phyloP scores from a whole-genome alignment of 73 alveolate species.

The Paramecium sonneborni region DNA sequence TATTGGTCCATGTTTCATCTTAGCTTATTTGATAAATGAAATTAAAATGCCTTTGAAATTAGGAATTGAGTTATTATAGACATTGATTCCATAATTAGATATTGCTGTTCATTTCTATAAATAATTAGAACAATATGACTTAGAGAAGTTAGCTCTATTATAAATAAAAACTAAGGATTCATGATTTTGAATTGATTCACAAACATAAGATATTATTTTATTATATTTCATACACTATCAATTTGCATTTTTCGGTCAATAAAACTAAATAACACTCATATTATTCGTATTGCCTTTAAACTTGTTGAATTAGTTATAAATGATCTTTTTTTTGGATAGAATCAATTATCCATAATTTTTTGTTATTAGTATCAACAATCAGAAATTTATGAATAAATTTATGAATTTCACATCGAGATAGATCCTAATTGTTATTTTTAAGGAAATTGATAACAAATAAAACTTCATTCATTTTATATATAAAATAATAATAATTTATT shows the following conservation, averaged over 20 bases:
- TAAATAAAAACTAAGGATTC: conserved; percentile 9
- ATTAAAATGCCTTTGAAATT: conserved; percentile 80
- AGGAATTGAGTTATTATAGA: conserved; percentile 70
- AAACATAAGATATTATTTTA: neutral
- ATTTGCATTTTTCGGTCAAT: conserved; percentile 3
- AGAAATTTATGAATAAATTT: neutral
- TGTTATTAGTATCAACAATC: neutral
- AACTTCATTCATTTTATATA: neutral
- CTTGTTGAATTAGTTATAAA: neutral
- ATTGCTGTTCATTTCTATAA: conserved; percentile 63
- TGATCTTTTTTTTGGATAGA: neutral
- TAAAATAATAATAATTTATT: neutral
- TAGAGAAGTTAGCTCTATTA: conserved; percentile 51
- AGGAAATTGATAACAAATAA: neutral
- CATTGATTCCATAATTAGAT: neutral
- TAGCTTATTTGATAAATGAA: conserved; percentile 90
- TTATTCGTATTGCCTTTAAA: neutral
- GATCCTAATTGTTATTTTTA: neutral
- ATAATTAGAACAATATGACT: conserved; percentile 61
- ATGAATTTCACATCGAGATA: neutral
- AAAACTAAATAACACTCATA: neutral
- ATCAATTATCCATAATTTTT: neutral
- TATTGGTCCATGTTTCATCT: conserved; percentile 87
- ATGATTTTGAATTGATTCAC: conserved; percentile 30
- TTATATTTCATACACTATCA: neutral